phyloP scores from a whole-genome alignment of 106 monocot species.

The Platanthera zijinensis region DNA sequence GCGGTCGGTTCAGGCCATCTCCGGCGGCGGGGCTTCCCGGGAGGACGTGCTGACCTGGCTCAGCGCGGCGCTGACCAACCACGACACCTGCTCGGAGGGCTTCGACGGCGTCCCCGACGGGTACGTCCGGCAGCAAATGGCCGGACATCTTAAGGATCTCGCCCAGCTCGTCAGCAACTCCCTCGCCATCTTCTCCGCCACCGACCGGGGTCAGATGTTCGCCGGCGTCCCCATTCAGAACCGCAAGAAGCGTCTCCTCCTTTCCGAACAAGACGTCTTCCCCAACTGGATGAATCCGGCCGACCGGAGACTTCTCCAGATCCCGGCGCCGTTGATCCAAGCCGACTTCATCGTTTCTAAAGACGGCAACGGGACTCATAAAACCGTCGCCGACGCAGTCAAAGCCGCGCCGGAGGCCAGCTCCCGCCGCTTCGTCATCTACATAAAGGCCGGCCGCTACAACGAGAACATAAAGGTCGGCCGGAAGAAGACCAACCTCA shows the following conservation, averaged over 20 bases:
- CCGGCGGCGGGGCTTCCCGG: conserved; percentile 6
- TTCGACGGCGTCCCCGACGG: conserved; percentile 31
- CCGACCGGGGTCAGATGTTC: conserved; percentile 45
- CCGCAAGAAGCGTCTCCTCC: conserved; percentile 11
- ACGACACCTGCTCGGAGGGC: conserved; percentile 85
- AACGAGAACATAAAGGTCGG: conserved; percentile 68
- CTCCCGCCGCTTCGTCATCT: conserved; percentile 55
- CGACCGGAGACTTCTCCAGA: conserved; percentile 60
- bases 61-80: conserved; percentile 82
- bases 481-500: conserved; percentile 52
- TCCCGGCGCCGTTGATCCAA: conserved; percentile 30
- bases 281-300: conserved; percentile 52
- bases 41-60: conserved; percentile 93
- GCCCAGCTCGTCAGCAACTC: conserved; percentile 65
- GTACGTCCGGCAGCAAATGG: conserved; percentile 53
- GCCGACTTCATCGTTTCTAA: conserved; percentile 68
- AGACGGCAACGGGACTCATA: conserved; percentile 71
- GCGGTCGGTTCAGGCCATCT: conserved; percentile 30
- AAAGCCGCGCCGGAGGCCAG: conserved; percentile 74
- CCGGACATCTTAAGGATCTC: conserved; percentile 39
- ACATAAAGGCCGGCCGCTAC: conserved; percentile 74
- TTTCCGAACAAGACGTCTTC: conserved; percentile 15
- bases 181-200: conserved; percentile 67
- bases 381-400: conserved; percentile 54
- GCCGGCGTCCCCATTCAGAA: conserved; percentile 73